Base-by-base conservation (phyloP, 768 basidiomycete genomes). In the Wakefieldia striispora region DNA sequence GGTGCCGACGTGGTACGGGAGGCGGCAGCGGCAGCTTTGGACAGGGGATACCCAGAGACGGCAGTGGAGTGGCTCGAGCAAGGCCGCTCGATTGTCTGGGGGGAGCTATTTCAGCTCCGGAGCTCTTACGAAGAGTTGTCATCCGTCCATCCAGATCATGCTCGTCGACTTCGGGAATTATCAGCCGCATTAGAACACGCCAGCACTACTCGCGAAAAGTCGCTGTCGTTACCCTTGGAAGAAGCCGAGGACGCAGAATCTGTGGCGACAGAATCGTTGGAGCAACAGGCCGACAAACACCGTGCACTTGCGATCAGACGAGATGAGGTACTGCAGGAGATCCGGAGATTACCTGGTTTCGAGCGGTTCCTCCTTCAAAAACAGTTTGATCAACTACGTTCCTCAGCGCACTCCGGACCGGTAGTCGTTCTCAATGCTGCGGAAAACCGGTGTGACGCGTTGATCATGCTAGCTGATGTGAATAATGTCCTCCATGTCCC, bases 351-450 rank as follows among this genome's bases (percentile, higher is more conserved):
- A 14, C 52, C 48, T 6, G 37, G 52, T 6, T 53, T 53, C 13
- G 48, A 45, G 20, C 42, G n/a, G 9, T 53, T 50, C 16, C 48
- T 53, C 12, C 34, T 40, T 0, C 47, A 23, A 5, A 44, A 31
- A 16, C 17, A 53, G 3, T 44, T 53, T n/a, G 11, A 31, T 27
- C 43, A 53, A 21, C 43, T 64, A 6, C 52, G 56, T 10, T 37
- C 27, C 1, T 50, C 54, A 9, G 58, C 64, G 14, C 47, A 47
- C 16, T 49, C 47, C 17, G 67, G 67, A 14, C 65, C 66, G 5
- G 56, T 69, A 16, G 60, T 69, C 16, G 45, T 74, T 12, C 54
- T 73, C 36, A 72, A 71, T 34, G 54, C 63, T 35, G 53, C 58
- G 34, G 17, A 45, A 17, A 39, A 20, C 14, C 57, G 70, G n/a